These are phyloP conservation scores for Tausonia pullulans DNA, from an alignment of 1,284 basidiomycete genomes.

Conservation along the genomic window DNA sequence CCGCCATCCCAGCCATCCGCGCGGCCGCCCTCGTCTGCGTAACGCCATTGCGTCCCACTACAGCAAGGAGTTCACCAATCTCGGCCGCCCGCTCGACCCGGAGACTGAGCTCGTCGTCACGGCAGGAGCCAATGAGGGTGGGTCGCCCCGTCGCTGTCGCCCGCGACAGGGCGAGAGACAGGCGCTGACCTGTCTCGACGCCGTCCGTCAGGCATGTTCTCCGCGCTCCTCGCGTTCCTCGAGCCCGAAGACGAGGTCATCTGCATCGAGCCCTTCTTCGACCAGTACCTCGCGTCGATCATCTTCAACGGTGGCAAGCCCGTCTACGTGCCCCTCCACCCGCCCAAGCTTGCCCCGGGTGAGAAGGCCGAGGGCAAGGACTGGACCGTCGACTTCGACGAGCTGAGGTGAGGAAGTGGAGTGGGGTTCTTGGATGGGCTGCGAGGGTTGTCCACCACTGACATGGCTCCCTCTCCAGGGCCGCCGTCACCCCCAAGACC, in stretches of 20 bases:
- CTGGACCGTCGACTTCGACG: conserved; percentile 77
- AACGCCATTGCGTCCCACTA: conserved; percentile 75
- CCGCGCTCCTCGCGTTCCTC: conserved; percentile 76
- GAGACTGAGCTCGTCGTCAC: conserved; percentile 88
- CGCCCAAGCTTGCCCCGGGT: conserved; percentile 43
- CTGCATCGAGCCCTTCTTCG: conserved; percentile 96
- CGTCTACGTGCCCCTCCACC: conserved; percentile 89
- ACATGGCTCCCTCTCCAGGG: conserved; percentile 28
- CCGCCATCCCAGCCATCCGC: conserved; percentile 46
- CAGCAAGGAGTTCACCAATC: conserved; percentile 45
- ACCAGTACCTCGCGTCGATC: conserved; percentile 87
- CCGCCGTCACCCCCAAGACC: conserved; percentile 69
- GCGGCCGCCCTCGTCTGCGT: conserved; percentile 70
- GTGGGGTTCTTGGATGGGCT: background rate
- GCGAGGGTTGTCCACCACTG: background rate
- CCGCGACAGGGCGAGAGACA: background rate
- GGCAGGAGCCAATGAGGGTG: conserved; percentile 90
- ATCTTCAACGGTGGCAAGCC: conserved; percentile 88
- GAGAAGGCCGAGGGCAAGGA: conserved; percentile 52
- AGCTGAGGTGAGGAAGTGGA: conserved; percentile 50
- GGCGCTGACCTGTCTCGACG: background rate
- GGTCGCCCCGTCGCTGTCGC: conserved; percentile 17
- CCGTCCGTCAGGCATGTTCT: conserved; percentile 60
- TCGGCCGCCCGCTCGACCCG: conserved; percentile 62
- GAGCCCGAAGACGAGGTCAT: conserved; percentile 92